Conservation (phyloP, 495 filamentous ascomycete genomes). For the Neohortaea acidophila region DNA sequence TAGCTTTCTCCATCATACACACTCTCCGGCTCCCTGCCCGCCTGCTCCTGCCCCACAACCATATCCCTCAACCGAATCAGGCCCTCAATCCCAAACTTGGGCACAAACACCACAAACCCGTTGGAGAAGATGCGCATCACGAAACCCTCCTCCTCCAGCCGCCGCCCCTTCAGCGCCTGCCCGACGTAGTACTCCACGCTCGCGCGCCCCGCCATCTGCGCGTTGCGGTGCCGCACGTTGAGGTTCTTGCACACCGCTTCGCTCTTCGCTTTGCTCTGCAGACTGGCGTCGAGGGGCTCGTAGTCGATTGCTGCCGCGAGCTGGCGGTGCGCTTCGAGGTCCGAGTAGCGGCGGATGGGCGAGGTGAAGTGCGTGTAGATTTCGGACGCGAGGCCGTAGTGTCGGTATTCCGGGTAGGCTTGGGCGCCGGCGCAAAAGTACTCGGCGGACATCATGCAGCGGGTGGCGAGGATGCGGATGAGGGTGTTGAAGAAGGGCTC, state of each 20-base stretch:
- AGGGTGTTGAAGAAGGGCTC: slow-evolving; percentile 98
- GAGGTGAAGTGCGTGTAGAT: slow-evolving; percentile 99
- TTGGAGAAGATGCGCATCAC: slow-evolving; percentile 95
- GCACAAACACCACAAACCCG: slow-evolving; percentile 90
- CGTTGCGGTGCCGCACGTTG: slow-evolving; percentile 92
- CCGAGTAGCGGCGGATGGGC: slow-evolving; percentile 90
- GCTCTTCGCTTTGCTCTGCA: slow-evolving; percentile 62
- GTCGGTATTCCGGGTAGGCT: slow-evolving; percentile 81
- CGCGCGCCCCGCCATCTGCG: slow-evolving; percentile 83
- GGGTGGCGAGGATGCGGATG: slow-evolving; percentile 87
- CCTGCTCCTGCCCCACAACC: slow-evolving; percentile 42
- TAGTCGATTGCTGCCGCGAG: slow-evolving; percentile 89
- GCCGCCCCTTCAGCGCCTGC: slow-evolving; percentile 75
- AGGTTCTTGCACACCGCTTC: slow-evolving; percentile 95
- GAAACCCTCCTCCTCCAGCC: slow-evolving; percentile 76
- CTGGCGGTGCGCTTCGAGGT: slow-evolving; percentile 84
- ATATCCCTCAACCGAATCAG: slow-evolving; percentile 75
- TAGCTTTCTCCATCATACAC: slow-evolving; percentile 76
- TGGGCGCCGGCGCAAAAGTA: slow-evolving; percentile 93
- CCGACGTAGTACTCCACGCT: slow-evolving; percentile 95
- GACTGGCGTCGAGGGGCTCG: slow-evolving; percentile 61
- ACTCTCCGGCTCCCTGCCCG: slow-evolving; percentile 43
- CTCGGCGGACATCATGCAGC: slow-evolving; percentile 98
- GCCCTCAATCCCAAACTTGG: slow-evolving; percentile 86
- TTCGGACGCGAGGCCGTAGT: slow-evolving; percentile 87